Evolutionary conservation across 140 eudicot genomes (phyloP).

Genomic region (Erigeron philadelphicus): DNA sequence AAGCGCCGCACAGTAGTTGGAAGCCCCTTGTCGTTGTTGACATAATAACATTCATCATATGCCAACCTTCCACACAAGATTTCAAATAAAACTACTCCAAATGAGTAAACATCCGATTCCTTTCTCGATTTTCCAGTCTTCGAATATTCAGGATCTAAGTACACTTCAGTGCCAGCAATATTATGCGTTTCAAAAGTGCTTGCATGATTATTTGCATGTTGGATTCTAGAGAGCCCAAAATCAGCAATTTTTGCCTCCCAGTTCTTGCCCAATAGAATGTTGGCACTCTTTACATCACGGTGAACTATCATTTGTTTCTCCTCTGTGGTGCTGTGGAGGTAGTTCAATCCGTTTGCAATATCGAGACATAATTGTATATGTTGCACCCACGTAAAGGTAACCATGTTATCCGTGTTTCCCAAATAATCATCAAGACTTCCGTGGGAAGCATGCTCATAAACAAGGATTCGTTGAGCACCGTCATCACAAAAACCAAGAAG

Average conservation of each 20-base stretch:
- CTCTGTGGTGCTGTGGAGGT: neutral
- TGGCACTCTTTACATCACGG: neutral
- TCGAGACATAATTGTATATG: neutral
- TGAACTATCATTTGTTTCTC: neutral
- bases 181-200: neutral
- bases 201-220: neutral
- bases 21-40: neutral
- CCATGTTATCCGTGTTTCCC: neutral
- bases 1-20: neutral
- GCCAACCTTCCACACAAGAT: neutral
- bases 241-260: neutral
- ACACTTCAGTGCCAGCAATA: neutral
- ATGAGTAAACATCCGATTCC: too few relatives aligned
- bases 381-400: neutral
- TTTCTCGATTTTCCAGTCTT: neutral
- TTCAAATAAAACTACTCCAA: neutral
- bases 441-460: neutral
- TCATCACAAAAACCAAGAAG: neutral
- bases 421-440: too few relatives aligned
- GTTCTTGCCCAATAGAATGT: too few relatives aligned
- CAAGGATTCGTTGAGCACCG: neutral
- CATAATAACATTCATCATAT: neutral
- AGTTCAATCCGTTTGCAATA: too few relatives aligned
- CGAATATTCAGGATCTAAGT: neutral
- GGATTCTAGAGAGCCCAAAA: neutral